Evolutionary conservation across 345 rosid species (phyloP).

Genomic region (Aethionema arabicum): DNA sequence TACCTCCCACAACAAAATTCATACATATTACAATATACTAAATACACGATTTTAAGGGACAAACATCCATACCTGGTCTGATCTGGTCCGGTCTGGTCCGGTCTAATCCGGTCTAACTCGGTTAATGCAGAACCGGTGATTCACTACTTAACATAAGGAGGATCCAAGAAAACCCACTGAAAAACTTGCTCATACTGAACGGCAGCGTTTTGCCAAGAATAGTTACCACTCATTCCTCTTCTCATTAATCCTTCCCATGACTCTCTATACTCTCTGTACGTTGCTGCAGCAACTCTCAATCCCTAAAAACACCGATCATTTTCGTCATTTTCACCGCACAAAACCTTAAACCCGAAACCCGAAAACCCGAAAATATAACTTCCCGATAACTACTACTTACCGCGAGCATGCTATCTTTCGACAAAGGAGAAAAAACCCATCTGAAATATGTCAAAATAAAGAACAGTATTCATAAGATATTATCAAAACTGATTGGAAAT

Average conservation of each 20-base stretch:
- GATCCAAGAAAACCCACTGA: slow-evolving; percentile 76
- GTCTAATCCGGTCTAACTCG: not conserved
- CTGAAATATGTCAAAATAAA: slow-evolving; percentile 41
- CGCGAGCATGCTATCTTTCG: slow-evolving; percentile 68
- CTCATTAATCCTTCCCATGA: slow-evolving; percentile 82
- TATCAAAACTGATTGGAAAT: slow-evolving; percentile 1
- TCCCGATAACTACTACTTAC: slow-evolving; percentile 46
- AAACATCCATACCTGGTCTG: slow-evolving; percentile 6
- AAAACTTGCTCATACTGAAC: slow-evolving; percentile 80
- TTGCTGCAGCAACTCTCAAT: slow-evolving; percentile 55
- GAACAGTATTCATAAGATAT: not conserved
- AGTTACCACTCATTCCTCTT: slow-evolving; percentile 70
- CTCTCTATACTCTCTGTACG: slow-evolving; percentile 66
- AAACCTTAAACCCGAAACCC: not conserved
- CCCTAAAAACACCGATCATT: slow-evolving; percentile 46
- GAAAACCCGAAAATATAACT: not conserved
- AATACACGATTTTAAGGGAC: slow-evolving; percentile 7
- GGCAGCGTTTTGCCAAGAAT: slow-evolving; percentile 88
- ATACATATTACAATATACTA: not conserved
- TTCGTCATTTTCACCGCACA: not conserved
- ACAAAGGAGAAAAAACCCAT: slow-evolving; percentile 83
- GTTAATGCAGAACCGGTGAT: not conserved
- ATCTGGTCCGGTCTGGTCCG: not conserved
- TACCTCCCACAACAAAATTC: slow-evolving; percentile 19
- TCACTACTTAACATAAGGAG: slow-evolving; percentile 56